Evolutionary conservation across 352 stramenopile species (phyloP).

Genomic region (Phytophthora agathidicida): DNA sequence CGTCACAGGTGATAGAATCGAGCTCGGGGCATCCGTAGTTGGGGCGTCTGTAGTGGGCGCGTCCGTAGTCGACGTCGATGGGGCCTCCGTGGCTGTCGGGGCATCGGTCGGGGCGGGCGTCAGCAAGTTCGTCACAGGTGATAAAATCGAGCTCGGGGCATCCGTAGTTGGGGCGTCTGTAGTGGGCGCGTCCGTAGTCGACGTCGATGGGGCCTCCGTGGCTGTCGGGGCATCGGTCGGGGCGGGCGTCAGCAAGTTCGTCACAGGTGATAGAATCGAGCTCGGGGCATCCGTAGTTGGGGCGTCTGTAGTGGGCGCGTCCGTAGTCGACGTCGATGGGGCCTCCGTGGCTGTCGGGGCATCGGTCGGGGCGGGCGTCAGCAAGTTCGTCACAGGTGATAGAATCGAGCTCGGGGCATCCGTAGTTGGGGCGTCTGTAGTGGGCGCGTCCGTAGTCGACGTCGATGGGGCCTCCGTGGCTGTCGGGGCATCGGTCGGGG

Average conservation of each 20-base stretch:
- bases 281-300: not conserved
- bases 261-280: constrained; percentile 8
- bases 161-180: not conserved
- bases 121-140: constrained; percentile 9
- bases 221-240: not conserved
- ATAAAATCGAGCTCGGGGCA: constrained; percentile 6
- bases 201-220: constrained; percentile 12
- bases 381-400: constrained; percentile 9
- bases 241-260: constrained; percentile 5
- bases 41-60: constrained; percentile 2
- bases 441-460: no score
- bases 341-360: no score
- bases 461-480: no score
- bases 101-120: not conserved
- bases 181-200: constrained; percentile 4
- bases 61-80: constrained; percentile 7
- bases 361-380: not conserved
- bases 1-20: constrained; percentile 9
- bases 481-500: not conserved
- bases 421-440: not conserved
- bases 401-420: constrained; percentile 7
- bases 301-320: constrained; percentile 1
- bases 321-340: constrained; percentile 1
- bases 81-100: constrained; percentile 8
- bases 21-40: not conserved